Conservation (phyloP, 768 basidiomycete species). For the Boletus pseudopeckii region DNA sequence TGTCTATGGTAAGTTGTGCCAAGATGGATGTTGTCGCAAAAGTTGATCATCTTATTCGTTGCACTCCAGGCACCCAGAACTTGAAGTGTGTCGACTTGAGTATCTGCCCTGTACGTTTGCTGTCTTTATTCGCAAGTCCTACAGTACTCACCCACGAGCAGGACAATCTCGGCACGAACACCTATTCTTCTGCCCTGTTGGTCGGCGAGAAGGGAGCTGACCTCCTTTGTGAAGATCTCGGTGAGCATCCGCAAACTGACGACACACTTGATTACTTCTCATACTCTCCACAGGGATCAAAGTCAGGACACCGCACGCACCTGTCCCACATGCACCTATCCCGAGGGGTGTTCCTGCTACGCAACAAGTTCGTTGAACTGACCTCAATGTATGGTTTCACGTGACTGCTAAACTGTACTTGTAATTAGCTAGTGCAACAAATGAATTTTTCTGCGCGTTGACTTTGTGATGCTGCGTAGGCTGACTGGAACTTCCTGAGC, state of each 20-base stretch:
- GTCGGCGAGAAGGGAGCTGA: constrained; percentile 69
- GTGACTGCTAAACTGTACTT: too few relatives aligned
- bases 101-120: constrained; percentile 61
- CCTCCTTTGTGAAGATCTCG: constrained; percentile 60
- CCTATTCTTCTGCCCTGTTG: constrained; percentile 65
- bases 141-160: constrained; percentile 20
- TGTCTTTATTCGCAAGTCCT: neutral
- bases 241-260: constrained; percentile 32
- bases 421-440: too few relatives aligned
- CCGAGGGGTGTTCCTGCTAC: constrained; percentile 51
- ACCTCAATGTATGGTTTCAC: too few relatives aligned
- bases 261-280: constrained; percentile 1
- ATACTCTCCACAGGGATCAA: constrained; percentile 47
- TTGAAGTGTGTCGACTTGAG: constrained; percentile 66
- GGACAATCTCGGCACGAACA: constrained; percentile 73
- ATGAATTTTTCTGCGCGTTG: too few relatives aligned
- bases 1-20: constrained; percentile 42
- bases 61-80: constrained; percentile 50
- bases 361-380: constrained; percentile 29
- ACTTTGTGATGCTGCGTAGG: too few relatives aligned
- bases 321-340: constrained; percentile 64
- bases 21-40: constrained; percentile 9
- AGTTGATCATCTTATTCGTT: neutral
- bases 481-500: too few relatives aligned
- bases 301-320: constrained; percentile 59